Percentiles rank a stretch among this genome's conserved stretches.
phyloP scores from a whole-genome alignment of 2,329 filamentous ascomycete genomes.

The Fusarium brevicatenulatum region DNA sequence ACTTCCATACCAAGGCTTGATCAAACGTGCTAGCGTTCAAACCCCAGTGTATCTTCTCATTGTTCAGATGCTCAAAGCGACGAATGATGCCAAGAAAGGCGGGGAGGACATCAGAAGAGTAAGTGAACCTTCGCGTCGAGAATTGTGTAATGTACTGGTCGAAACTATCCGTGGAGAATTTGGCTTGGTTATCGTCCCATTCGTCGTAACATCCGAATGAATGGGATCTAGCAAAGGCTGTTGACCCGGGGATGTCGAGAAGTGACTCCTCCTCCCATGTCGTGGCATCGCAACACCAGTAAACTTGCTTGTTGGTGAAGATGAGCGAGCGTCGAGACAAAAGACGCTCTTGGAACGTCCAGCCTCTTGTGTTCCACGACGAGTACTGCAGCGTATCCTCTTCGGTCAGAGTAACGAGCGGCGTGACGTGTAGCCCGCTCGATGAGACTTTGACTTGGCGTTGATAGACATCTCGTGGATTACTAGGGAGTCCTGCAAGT shows the following conservation, averaged over 20 bases:
- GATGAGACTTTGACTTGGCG: background rate
- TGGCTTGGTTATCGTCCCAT: background rate
- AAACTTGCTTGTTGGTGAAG: conserved; percentile 15
- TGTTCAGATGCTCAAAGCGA: conserved; percentile 23
- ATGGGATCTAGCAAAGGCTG: background rate
- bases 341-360: conserved; percentile 24
- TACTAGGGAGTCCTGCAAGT: background rate
- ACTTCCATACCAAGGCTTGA: conserved; percentile 3
- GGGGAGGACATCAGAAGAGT: background rate
- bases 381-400: background rate
- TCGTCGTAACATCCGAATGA: conserved; percentile 14
- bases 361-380: conserved; percentile 10
- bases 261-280: conserved; percentile 30
- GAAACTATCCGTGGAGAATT: background rate
- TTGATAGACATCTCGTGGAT: background rate
- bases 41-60: conserved; percentile 16
- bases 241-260: background rate
- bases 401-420: background rate
- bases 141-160: conserved; percentile 10
- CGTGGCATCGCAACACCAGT: conserved; percentile 10
- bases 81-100: conserved; percentile 20
- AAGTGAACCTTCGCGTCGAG: conserved; percentile 8
- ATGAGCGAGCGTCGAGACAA: conserved; percentile 14
- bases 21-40: background rate
- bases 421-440: background rate